Evolutionary conservation across 805 yeast genomes (phyloP), one percentile per base, ranked within the genome.

Genomic region (Schwanniomyces polymorphus): DNA sequence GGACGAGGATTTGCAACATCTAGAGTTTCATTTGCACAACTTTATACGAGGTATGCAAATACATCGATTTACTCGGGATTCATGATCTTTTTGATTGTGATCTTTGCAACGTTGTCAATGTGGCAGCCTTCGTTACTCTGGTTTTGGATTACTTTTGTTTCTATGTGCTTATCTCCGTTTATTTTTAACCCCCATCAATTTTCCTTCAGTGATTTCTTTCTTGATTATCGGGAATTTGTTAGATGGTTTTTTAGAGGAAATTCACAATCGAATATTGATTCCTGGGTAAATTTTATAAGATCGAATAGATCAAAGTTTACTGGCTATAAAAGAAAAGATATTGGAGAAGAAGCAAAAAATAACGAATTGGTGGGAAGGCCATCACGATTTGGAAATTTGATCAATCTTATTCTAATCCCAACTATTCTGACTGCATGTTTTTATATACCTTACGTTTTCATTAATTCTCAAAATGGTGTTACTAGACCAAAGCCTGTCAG

Each of bases 1-100:
- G 98, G 98, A 1, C 75, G 98, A 68, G 96, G 97, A 0, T 88
- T 91, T 73, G 97, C 98, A 2, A 89, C 90, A 17, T 79, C 91
- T 3, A 79, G 98, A 57, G 68, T 82, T 26, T 82, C 88, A 5
- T 92, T 92, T 64, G 70, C 84, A 16, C 74, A 76, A 3, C 70
- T 92, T 27, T 92, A 86, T 64, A 80, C 96, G 0, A 79, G 86
- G 34, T 92, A 88, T 72, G 86, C 91, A 1, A 72, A 79, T 4
- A 78, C 84, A 4, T 86, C 97, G 1, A 85, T 91, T 33, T 89
- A 90, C 64, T 68, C 85, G 5, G 98, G 98, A 0, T 70, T 86
- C 0, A 79, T 86, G 43, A 71, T 88, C 9, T 75, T 86, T 53
- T 62, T 90, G 54, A 79, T 86, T 74, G 70, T 91, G 26, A 56